A percentile compares a stretch with the other conserved stretches of the same genome.
Evolutionary conservation across 345 rosid genomes (phyloP).

Genomic region (Crucihimalaya himalaica): DNA sequence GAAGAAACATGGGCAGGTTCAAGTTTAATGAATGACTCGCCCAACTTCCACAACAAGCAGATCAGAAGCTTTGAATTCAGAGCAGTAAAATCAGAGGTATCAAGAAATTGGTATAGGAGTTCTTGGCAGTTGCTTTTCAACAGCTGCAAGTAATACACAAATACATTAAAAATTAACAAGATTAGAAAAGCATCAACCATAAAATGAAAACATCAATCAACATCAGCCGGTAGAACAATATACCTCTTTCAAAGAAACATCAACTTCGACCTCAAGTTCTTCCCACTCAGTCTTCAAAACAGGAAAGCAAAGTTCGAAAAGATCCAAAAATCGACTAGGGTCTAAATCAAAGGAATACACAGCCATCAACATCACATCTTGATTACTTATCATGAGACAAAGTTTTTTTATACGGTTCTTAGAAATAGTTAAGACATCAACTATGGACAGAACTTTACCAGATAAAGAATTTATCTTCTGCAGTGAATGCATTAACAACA

Average conservation of each 20-base stretch:
- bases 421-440: conserved; percentile 8
- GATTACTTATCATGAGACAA: conserved; percentile 15
- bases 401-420: background rate
- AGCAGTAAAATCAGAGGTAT: conserved; percentile 48
- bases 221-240: conserved; percentile 21
- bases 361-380: conserved; percentile 21
- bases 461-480: conserved; percentile 32
- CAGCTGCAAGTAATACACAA: conserved; percentile 46
- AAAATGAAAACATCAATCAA: conserved; percentile 15
- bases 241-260: conserved; percentile 59
- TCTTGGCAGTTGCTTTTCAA: conserved; percentile 60
- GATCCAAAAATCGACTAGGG: conserved; percentile 44
- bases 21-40: conserved; percentile 49
- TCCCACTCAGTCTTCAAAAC: conserved; percentile 75
- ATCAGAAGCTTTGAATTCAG: conserved; percentile 55
- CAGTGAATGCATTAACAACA: conserved; percentile 74
- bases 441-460: conserved; percentile 30
- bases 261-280: conserved; percentile 45
- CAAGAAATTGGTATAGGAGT: conserved; percentile 57
- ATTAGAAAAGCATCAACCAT: conserved; percentile 1
- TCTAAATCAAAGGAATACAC: conserved; percentile 47
- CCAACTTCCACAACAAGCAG: conserved; percentile 70
- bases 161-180: conserved; percentile 11
- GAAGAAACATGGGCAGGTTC: conserved; percentile 41
- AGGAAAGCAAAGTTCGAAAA: conserved; percentile 72